Conservation (phyloP, 2,329 filamentous ascomycete genomes). For the Colletotrichum caudatum region DNA sequence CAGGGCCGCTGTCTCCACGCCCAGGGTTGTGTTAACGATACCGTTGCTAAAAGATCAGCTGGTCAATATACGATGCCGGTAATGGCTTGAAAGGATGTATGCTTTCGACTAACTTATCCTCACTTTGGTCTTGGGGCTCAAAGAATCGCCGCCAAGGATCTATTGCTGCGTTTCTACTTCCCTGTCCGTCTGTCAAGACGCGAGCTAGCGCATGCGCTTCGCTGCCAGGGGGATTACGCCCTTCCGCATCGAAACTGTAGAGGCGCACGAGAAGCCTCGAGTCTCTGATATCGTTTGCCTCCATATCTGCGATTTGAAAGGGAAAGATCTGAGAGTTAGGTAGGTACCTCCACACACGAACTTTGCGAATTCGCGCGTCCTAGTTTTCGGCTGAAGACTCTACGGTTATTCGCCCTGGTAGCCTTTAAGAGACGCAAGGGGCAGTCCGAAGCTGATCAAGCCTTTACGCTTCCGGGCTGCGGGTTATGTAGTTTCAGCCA, state of each 20-base stretch:
- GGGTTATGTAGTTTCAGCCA: neutral
- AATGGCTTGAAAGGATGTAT: neutral
- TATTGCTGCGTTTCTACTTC: neutral
- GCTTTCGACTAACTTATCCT: neutral
- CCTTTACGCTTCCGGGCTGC: neutral
- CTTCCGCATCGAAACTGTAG: constrained; percentile 30
- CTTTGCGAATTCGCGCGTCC: neutral
- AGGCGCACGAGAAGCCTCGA: constrained; percentile 11
- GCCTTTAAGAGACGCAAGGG: neutral
- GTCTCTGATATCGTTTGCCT: neutral
- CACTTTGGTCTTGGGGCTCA: constrained; percentile 11
- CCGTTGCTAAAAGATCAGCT: neutral
- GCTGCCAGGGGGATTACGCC: constrained; percentile 16
- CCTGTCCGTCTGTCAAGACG: constrained; percentile 28
- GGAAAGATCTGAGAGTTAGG: no score
- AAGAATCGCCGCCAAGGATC: constrained; percentile 41
- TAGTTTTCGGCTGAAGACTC: neutral
- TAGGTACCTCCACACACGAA: no score
- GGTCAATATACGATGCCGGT: neutral
- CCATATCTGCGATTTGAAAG: neutral
- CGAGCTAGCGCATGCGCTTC: constrained; percentile 4
- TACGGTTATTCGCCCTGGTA: no score
- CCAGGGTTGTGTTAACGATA: constrained; percentile 27
- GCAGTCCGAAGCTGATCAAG: neutral
- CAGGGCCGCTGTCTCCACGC: constrained; percentile 33